phyloP scores from a whole-genome alignment of 345 rosid species.

The Adansonia digitata region DNA sequence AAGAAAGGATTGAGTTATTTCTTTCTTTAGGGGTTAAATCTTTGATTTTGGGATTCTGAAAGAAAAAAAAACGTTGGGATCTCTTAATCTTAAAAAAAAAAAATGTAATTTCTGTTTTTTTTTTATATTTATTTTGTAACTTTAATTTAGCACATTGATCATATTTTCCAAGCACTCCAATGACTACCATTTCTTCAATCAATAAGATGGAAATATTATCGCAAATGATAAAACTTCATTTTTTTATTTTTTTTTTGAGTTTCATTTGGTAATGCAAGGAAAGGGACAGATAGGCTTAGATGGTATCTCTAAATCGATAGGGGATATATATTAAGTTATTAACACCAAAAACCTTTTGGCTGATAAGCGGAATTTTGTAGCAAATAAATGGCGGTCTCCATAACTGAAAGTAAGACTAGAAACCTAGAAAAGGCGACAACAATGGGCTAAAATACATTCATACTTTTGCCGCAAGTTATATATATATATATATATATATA shows the following conservation, averaged over 20 bases:
- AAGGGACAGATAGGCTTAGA: neutral
- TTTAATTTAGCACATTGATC: neutral
- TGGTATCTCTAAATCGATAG: neutral
- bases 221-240: neutral
- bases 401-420: neutral
- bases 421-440: neutral
- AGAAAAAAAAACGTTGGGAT: too few relatives aligned
- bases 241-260: neutral
- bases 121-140: too few relatives aligned
- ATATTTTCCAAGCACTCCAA: neutral
- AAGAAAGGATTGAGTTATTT: neutral
- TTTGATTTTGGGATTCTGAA: too few relatives aligned
- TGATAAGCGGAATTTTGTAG: neutral
- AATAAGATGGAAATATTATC: neutral
- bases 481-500: neutral
- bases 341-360: neutral
- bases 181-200: neutral
- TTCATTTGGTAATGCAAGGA: neutral
- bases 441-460: neutral
- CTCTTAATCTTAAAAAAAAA: too few relatives aligned
- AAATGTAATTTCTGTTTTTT: too few relatives aligned
- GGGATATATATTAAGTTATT: neutral
- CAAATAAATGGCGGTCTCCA: neutral
- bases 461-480: slow-evolving; percentile 12
- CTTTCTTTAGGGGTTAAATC: too few relatives aligned